Base-by-base conservation (phyloP, 169 alveolate genomes). In the Plasmodium vinckei region DNA sequence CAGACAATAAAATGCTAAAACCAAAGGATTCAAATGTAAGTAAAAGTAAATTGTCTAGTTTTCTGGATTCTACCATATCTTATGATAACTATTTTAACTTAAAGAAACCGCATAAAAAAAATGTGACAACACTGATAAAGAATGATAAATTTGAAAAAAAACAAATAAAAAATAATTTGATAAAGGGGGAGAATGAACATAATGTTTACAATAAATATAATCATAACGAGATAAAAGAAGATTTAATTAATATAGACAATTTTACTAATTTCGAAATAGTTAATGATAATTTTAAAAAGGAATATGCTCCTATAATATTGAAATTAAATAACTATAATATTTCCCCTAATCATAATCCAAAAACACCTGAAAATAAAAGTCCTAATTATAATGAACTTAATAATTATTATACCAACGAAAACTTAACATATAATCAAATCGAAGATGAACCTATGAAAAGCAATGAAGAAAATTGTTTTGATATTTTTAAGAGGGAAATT, bases 51-150 rank as follows among this genome's bases (percentile, higher is more conserved):
- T 51, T 73, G 51, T 75, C 88, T 57, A n/a, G n/a, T 25, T 75
- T 75, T 61, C n/a, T 75, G 42, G 42, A 65, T 21, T 9, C 88
- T 0, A 17, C 75, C 7, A 21, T 75, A 47, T 75, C 51, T 53
- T 75, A 63, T 56, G 88, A 61, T 39, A 75, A 63, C 15, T 54
- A 72, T 54, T 56, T 72, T 47, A 75, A 75, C 27, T 75, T 75
- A 51, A 75, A 47, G 23, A 73, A 61, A 46, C 13, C 59, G 0
- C 17, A 13, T 61, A 65, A 61, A 60, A 23, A 59, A 19, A 42
- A 68, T n/a, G 47, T 19, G 9, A 44, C 77, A 23, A 46, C 7
- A 68, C 10, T 68, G 60, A 39, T 23, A 33, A 33, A 33, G 77
- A 68, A 68, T 33, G 77, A 68, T n/a, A 13, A 53, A 27, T 53